phyloP scores from a whole-genome alignment of 1,139 yeast genomes.

The Petasospora fabianii region DNA sequence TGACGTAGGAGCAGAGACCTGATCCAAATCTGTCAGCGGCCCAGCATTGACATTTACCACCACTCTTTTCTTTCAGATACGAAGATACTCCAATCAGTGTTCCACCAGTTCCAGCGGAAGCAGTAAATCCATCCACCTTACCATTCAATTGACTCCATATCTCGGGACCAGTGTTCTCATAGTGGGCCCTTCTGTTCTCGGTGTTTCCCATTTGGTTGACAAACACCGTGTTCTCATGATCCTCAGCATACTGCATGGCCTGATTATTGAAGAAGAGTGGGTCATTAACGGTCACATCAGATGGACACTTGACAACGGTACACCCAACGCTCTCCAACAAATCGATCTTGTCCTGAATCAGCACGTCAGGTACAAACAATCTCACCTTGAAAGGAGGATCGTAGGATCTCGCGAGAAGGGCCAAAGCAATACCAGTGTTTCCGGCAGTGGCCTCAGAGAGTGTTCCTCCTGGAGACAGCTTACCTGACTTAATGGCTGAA shows the following conservation, averaged over 20 bases:
- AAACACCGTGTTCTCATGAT: slow-evolving; percentile 17
- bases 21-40: slow-evolving; percentile 24
- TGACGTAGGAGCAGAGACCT: slow-evolving; percentile 22
- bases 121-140: slow-evolving; percentile 21
- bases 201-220: slow-evolving; percentile 23
- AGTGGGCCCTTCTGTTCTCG: slow-evolving; percentile 22
- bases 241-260: slow-evolving; percentile 20
- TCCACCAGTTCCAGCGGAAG: slow-evolving; percentile 25
- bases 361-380: slow-evolving; percentile 21
- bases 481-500: slow-evolving; percentile 68
- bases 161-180: slow-evolving; percentile 24
- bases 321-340: slow-evolving; percentile 20
- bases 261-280: slow-evolving; percentile 21
- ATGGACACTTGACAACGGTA: slow-evolving; percentile 17
- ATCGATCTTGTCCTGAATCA: slow-evolving; percentile 20
- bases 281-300: slow-evolving; percentile 18
- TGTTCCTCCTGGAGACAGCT: slow-evolving; percentile 49
- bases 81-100: slow-evolving; percentile 20
- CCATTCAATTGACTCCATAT: slow-evolving; percentile 25
- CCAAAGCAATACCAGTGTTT: slow-evolving; percentile 24
- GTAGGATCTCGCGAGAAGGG: slow-evolving; percentile 19
- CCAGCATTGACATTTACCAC: slow-evolving; percentile 15
- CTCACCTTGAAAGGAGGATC: slow-evolving; percentile 23
- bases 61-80: slow-evolving; percentile 14
- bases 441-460: slow-evolving; percentile 37